Conservation (phyloP, 495 filamentous ascomycete species). For the Parmelia sp. region DNA sequence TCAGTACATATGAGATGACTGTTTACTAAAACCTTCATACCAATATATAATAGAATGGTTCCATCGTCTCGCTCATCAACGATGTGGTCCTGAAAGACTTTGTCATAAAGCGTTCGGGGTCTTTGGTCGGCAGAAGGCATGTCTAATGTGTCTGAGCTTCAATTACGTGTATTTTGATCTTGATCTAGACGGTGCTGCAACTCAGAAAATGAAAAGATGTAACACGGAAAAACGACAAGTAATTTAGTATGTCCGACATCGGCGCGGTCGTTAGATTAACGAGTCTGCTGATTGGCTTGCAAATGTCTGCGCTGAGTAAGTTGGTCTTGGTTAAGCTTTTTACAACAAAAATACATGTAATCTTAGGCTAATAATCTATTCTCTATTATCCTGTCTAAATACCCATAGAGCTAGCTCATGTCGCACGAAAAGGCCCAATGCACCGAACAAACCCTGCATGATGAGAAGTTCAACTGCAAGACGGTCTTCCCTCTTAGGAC, state of each 20-base stretch:
- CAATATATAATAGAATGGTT: slow-evolving; percentile 88
- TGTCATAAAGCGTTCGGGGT: slow-evolving; percentile 93
- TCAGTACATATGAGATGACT: slow-evolving; percentile 22
- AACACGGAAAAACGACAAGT: background rate
- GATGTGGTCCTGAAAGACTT: slow-evolving; percentile 88
- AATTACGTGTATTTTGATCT: no score
- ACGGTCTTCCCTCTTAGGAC: slow-evolving; percentile 80
- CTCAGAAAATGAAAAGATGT: background rate
- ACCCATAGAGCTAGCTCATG: slow-evolving; percentile 78
- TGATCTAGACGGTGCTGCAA: slow-evolving; percentile 22
- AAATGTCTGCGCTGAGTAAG: background rate
- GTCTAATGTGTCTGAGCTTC: slow-evolving; percentile 27
- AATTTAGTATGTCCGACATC: slow-evolving; percentile 3
- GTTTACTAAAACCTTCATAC: slow-evolving; percentile 38
- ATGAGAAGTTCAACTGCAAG: slow-evolving; percentile 67
- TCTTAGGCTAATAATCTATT: no score
- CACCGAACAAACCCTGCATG: slow-evolving; percentile 65
- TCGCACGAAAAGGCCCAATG: slow-evolving; percentile 77
- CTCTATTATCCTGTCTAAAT: slow-evolving; percentile 76
- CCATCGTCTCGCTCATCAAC: slow-evolving; percentile 91
- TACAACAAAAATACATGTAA: no score
- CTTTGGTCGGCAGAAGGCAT: slow-evolving; percentile 76
- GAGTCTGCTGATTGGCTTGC: background rate
- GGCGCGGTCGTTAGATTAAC: background rate
- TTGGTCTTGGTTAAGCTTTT: no score